Evolutionary conservation across 2,329 filamentous ascomycete species (phyloP), one percentile per base, ranked within the genome.

Genomic region (Colletotrichum gigasporum): DNA sequence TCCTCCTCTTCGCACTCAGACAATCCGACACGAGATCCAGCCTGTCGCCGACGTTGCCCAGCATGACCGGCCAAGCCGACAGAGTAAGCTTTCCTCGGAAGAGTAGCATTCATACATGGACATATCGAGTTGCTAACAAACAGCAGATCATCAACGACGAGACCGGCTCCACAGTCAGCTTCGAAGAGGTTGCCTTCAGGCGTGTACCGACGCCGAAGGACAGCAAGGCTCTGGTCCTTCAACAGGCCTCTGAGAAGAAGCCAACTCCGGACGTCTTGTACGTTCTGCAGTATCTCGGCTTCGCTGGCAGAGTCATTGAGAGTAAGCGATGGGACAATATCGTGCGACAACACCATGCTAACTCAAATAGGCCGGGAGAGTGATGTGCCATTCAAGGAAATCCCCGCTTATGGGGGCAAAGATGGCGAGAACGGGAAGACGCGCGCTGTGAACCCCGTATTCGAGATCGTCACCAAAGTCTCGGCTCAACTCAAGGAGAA

Each of bases 381-480:
- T 66, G 67, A 68, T 12, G 72, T 72, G 47, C 76, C 80, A 3
- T 78, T 82, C 65, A 72, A 76, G 20, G 66, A 77, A 16, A 68
- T 78, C 3, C 70, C 74, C 5, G 71, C 73, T 34, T 69, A 71
- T 20, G 63, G 70, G 26, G 41, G 50, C 3, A 18, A 22, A n/a
- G 70, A 71, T 3, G 67, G 70, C n/a, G 71, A 70, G 1, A 63
- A 71, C 10, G 54, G 67, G 4, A 69, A 69, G 10, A 54, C 63
- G 12, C 41, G 56, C 8, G 37, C 47, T 11, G 69, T 72, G 52
- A 73, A 75, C 56, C 76, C 80, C 1, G 71, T 82, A 11, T 70
- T 83, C n/a, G 80, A 83, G 67, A 80, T 83, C 52, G 64, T 81
- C 24, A 82, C 80, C 8, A 74, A 74, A 18, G 73, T 82, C 34